Evolutionary conservation across 2,329 filamentous ascomycete genomes (phyloP).

Genomic region (Simplicillium sp.): DNA sequence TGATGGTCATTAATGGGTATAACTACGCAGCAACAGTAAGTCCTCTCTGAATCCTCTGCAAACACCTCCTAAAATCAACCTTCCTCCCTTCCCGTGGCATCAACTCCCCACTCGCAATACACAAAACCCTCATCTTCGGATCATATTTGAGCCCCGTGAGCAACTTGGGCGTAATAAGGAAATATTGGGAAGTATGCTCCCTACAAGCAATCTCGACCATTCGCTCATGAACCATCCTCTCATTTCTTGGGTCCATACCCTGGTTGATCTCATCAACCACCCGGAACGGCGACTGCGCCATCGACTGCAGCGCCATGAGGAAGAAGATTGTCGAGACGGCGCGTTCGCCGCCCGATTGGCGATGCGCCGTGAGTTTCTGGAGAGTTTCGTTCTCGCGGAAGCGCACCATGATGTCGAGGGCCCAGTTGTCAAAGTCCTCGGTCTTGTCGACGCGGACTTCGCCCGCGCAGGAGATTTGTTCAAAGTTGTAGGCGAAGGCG

Average conservation of each 20-base stretch:
- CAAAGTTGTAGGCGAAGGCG: slow-evolving; percentile 88
- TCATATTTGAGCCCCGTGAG: slow-evolving; percentile 80
- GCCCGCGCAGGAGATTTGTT: slow-evolving; percentile 87
- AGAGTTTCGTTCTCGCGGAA: slow-evolving; percentile 83
- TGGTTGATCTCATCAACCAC: slow-evolving; percentile 99
- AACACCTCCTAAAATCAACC: slow-evolving; percentile 38
- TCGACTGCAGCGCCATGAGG: slow-evolving; percentile 91
- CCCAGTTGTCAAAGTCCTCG: slow-evolving; percentile 89
- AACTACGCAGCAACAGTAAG: slow-evolving; percentile 14
- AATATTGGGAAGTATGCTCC: slow-evolving; percentile 76
- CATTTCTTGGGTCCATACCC: slow-evolving; percentile 97
- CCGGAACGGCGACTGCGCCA: slow-evolving; percentile 90
- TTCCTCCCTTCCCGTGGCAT: slow-evolving; percentile 46
- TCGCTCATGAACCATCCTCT: slow-evolving; percentile 93
- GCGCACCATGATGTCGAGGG: slow-evolving; percentile 87
- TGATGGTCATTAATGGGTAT: too few species aligned
- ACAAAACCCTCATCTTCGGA: slow-evolving; percentile 82
- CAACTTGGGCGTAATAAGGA: slow-evolving; percentile 94
- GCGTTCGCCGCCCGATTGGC: slow-evolving; percentile 92
- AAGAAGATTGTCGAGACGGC: slow-evolving; percentile 98
- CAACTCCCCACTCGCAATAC: slow-evolving; percentile 82
- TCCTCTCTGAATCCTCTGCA: slow-evolving; percentile 27
- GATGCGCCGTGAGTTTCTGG: slow-evolving; percentile 78
- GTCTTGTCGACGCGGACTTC: slow-evolving; percentile 85
- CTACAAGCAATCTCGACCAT: slow-evolving; percentile 97